phyloP scores from a whole-genome alignment of 768 basidiomycete genomes.

The Leccinum uliginosum region DNA sequence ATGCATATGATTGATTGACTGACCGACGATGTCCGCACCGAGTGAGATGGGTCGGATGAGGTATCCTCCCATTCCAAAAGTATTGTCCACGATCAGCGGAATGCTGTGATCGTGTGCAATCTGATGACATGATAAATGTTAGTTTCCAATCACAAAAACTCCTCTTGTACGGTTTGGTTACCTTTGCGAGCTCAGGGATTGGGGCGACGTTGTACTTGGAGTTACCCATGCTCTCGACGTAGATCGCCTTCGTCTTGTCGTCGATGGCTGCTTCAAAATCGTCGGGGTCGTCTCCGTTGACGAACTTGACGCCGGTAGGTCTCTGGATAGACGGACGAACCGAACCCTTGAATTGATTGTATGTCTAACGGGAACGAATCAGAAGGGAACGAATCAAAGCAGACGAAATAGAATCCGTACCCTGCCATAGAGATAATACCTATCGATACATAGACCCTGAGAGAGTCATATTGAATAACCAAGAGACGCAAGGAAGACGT shows the following conservation, averaged over 20 bases:
- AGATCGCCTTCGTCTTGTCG: slow-evolving; percentile 55
- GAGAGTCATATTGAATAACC: neutral
- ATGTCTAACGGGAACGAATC: slow-evolving; percentile 37
- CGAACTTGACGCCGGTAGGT: slow-evolving; percentile 48
- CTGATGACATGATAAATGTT: slow-evolving; percentile 21
- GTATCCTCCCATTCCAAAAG: slow-evolving; percentile 60
- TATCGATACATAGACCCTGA: slow-evolving; percentile 8
- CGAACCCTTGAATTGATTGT: slow-evolving; percentile 60
- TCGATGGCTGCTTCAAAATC: slow-evolving; percentile 53
- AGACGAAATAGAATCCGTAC: slow-evolving; percentile 29
- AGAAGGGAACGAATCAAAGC: neutral
- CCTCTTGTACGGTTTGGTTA: slow-evolving; percentile 6
- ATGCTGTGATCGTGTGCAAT: slow-evolving; percentile 57
- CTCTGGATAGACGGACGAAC: neutral
- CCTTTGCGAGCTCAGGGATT: slow-evolving; percentile 54
- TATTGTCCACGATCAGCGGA: slow-evolving; percentile 65
- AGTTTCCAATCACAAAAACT: neutral
- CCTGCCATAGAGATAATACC: slow-evolving; percentile 56
- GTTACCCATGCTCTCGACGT: slow-evolving; percentile 59
- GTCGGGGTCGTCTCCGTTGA: slow-evolving; percentile 42
- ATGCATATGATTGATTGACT: slow-evolving; percentile 1
- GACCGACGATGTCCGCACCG: slow-evolving; percentile 54
- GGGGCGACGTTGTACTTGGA: slow-evolving; percentile 54
- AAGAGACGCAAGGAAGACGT: slow-evolving; percentile 10
- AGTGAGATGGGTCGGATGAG: slow-evolving; percentile 49